phyloP scores from a whole-genome alignment of 1,284 basidiomycete species.

The Cutaneotrichosporon sp. region DNA sequence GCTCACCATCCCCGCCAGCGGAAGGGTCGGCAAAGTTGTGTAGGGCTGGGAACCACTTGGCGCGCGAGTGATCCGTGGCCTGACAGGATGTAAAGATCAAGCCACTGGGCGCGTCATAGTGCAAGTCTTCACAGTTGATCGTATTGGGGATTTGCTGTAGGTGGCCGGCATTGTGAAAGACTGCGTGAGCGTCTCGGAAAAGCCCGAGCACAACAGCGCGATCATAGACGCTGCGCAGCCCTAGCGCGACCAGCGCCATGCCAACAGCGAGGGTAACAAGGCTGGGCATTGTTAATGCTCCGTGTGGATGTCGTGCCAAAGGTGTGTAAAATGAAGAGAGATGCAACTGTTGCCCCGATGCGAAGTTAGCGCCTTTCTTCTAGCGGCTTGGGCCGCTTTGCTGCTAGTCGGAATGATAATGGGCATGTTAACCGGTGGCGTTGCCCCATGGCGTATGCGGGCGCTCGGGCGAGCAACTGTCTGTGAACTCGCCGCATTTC shows the following conservation, averaged over 20 bases:
- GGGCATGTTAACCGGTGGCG: no score
- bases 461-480: no score
- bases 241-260: conserved; percentile 4
- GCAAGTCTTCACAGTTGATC: conserved; percentile 18
- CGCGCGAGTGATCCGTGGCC: conserved; percentile 8
- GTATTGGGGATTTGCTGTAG: conserved; percentile 10
- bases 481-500: no score
- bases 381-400: no score
- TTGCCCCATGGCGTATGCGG: no score
- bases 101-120: conserved; percentile 1
- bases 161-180: conserved; percentile 1
- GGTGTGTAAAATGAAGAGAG: no score
- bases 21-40: conserved; percentile 14
- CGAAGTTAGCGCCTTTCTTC: no score
- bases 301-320: background rate
- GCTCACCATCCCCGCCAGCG: conserved; percentile 10
- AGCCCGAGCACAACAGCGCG: conserved; percentile 10
- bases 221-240: conserved; percentile 8
- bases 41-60: conserved; percentile 37
- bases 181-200: conserved; percentile 2
- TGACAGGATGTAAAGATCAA: conserved; percentile 15
- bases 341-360: no score
- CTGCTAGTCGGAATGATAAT: no score
- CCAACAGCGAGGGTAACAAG: background rate
- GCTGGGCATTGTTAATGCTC: conserved; percentile 2